phyloP scores from a whole-genome alignment of 169 alveolate species.

The Cryptosporidium parvum region DNA sequence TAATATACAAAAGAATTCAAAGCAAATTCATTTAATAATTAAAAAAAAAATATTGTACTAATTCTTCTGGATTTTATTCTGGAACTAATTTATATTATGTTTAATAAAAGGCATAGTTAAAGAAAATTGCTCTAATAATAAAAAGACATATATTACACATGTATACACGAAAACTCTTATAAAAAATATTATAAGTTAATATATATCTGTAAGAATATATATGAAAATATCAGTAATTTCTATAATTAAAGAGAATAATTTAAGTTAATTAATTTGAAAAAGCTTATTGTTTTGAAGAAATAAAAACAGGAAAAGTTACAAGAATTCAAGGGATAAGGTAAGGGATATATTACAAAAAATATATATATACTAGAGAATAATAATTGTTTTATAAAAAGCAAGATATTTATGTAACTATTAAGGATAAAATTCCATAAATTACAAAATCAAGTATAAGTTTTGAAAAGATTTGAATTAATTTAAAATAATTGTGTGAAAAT shows the following conservation, averaged over 20 bases:
- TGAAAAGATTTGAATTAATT: conserved; percentile 10
- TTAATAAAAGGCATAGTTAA: neutral
- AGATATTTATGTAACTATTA: neutral
- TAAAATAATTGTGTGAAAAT: conserved; percentile 9
- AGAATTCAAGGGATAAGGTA: conserved; percentile 50
- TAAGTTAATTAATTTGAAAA: conserved; percentile 8
- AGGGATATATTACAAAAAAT: conserved; percentile 18
- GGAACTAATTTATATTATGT: neutral
- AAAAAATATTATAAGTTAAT: neutral
- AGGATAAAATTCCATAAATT: neutral
- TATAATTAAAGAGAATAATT: neutral
- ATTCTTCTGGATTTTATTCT: neutral
- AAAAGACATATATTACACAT: neutral
- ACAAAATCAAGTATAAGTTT: neutral
- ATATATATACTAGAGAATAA: neutral
- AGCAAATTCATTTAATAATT: neutral
- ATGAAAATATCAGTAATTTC: neutral
- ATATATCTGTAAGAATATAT: neutral
- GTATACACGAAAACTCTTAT: neutral
- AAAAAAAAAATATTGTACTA: neutral
- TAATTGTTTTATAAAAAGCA: neutral
- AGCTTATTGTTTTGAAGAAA: neutral
- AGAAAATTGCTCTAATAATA: neutral
- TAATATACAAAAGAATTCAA: neutral
- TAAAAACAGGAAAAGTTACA: conserved; percentile 1